Evolutionary conservation across 2,329 filamentous ascomycete genomes (phyloP).

Genomic region (Hymenoscyphus fructigenus): DNA sequence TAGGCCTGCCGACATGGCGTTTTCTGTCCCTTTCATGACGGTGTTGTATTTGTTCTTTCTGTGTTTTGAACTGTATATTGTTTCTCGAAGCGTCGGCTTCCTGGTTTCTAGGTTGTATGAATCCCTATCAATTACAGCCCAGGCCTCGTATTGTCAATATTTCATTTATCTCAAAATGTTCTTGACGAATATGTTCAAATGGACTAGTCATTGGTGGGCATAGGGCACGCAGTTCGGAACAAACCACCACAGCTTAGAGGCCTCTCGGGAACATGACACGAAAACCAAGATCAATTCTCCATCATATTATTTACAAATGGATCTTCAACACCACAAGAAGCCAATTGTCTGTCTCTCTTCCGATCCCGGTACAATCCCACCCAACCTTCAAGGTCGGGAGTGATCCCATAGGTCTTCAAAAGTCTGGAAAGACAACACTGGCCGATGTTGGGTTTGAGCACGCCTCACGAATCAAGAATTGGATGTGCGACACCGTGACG

Average conservation of each 20-base stretch:
- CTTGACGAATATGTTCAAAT: not conserved
- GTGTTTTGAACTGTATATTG: not conserved
- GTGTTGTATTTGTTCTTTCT: not conserved
- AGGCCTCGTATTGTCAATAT: not conserved
- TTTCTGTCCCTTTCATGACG: not conserved
- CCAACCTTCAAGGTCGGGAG: not conserved
- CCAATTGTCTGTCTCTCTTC: not conserved
- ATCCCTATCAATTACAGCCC: not conserved
- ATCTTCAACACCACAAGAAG: not conserved
- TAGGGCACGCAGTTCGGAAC: not conserved
- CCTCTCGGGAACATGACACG: not conserved
- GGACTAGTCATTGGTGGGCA: not conserved
- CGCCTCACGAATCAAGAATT: conserved; percentile 3
- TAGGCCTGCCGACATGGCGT: not conserved
- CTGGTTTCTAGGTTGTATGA: not conserved
- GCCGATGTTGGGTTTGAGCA: conserved; percentile 2
- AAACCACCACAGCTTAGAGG: not conserved
- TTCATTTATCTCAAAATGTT: not conserved
- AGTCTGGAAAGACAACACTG: conserved; percentile 2
- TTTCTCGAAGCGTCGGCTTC: not conserved
- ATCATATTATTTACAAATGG: not conserved
- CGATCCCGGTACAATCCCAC: not conserved
- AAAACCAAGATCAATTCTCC: not conserved
- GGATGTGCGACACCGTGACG: not conserved
- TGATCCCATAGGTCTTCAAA: not conserved